Evolutionary conservation across 495 filamentous ascomycete genomes (phyloP).

Genomic region (Aspergillus heteromorphus): DNA sequence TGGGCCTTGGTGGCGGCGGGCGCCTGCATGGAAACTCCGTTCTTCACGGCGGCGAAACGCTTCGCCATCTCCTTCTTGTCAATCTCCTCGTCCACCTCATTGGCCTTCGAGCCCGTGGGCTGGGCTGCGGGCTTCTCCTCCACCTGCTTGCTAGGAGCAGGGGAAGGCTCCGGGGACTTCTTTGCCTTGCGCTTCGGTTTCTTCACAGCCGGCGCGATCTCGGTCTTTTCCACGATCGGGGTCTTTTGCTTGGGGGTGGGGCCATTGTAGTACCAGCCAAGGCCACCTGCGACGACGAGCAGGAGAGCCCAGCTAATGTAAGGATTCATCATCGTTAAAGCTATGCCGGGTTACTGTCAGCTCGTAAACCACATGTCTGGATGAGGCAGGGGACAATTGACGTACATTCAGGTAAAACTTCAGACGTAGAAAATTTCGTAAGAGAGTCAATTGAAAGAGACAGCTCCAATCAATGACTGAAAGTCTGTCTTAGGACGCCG

Average conservation of each 20-base stretch:
- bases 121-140: conserved; percentile 38
- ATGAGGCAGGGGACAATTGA: not conserved
- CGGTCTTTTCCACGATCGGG: conserved; percentile 32
- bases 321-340: conserved; percentile 39
- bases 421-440: conserved; percentile 10
- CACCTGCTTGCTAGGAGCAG: conserved; percentile 21
- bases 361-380: not conserved
- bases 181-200: conserved; percentile 42
- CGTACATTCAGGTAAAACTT: conserved; percentile 5
- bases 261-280: conserved; percentile 46
- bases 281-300: conserved; percentile 43
- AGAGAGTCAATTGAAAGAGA: not conserved
- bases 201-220: conserved; percentile 27
- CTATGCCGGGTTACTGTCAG: conserved; percentile 9
- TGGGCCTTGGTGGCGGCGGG: conserved; percentile 35
- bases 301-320: conserved; percentile 55
- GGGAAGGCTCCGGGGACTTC: conserved; percentile 27
- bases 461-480: not conserved
- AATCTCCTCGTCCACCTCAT: conserved; percentile 53
- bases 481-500: conserved; percentile 2
- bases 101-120: conserved; percentile 30
- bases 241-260: conserved; percentile 30
- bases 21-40: conserved; percentile 48
- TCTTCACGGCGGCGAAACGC: conserved; percentile 60
- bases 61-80: conserved; percentile 70